Conservation (phyloP, 768 basidiomycete species). For the Termitomyces sp. region DNA sequence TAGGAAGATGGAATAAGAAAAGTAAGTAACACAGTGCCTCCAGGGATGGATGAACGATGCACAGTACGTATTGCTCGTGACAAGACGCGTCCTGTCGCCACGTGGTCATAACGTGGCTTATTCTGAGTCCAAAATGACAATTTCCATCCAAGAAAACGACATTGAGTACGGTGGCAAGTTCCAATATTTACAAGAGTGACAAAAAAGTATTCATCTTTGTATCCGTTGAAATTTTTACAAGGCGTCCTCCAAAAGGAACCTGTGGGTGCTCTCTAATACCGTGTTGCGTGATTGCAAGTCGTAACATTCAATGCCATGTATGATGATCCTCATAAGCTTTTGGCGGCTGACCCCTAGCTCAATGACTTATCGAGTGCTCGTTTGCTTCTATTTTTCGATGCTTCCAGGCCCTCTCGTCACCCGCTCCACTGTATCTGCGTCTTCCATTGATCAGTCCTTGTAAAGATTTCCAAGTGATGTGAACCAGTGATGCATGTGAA, state of each 20-base stretch:
- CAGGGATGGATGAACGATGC: conserved; percentile 5
- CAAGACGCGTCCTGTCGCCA: conserved; percentile 14
- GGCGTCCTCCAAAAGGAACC: neutral
- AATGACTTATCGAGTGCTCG: neutral
- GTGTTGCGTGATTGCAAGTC: neutral
- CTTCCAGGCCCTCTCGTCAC: neutral
- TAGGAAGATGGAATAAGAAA: conserved; percentile 1
- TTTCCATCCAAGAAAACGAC: no score
- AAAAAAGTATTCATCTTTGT: neutral
- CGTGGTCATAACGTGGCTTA: conserved; percentile 4
- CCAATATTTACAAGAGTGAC: neutral
- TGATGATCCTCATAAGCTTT: neutral
- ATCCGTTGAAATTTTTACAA: neutral
- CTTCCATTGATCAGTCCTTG: neutral
- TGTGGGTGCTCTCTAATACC: neutral
- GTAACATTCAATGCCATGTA: no score
- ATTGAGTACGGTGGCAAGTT: no score
- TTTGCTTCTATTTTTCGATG: neutral
- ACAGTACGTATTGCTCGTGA: conserved; percentile 5
- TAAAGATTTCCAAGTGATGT: neutral
- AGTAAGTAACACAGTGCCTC: conserved; percentile 1
- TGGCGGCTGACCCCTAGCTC: neutral
- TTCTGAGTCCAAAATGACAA: no score
- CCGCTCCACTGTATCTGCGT: neutral
- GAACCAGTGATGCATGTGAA: neutral